A percentile compares a stretch with the other conserved stretches of the same genome.
Evolutionary conservation across 2,329 filamentous ascomycete genomes (phyloP).

Genomic region (Atkinsonella hypoxylon): DNA sequence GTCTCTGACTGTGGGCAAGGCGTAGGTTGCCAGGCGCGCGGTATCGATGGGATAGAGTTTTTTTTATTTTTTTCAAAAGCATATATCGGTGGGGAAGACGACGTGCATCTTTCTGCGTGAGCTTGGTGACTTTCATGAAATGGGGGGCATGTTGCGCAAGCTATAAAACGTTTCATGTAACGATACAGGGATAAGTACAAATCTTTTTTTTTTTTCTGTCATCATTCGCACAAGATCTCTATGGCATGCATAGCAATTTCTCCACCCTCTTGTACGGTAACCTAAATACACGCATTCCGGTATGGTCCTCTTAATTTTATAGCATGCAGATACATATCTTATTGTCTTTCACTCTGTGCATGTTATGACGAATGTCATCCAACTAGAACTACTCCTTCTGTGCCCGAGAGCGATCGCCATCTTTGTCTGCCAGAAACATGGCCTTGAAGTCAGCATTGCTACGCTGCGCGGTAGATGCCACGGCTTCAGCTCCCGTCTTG

Average conservation of each 20-base stretch:
- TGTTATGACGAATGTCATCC: not conserved
- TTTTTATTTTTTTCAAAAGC: not conserved
- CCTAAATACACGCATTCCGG: not conserved
- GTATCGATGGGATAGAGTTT: not conserved
- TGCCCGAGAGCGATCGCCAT: slow-evolving; percentile 4
- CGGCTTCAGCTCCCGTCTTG: slow-evolving; percentile 13
- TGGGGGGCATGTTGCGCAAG: too few relatives aligned
- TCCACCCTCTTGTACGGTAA: not conserved
- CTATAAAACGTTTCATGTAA: too few relatives aligned
- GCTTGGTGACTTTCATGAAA: too few relatives aligned
- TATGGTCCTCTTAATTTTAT: not conserved
- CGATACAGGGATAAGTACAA: not conserved
- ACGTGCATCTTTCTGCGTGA: too few relatives aligned
- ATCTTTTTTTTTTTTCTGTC: not conserved
- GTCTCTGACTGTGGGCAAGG: slow-evolving; percentile 16
- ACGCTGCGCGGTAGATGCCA: slow-evolving; percentile 23
- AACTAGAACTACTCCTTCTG: not conserved
- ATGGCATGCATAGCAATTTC: not conserved
- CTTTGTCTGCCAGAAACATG: slow-evolving; percentile 27
- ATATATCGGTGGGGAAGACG: not conserved
- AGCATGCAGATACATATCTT: too few relatives aligned
- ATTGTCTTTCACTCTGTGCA: not conserved
- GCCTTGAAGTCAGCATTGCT: slow-evolving; percentile 48
- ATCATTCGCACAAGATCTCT: not conserved
- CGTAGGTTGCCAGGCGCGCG: slow-evolving; percentile 11